Evolutionary conservation across 2,329 filamentous ascomycete genomes (phyloP), one percentile per base, ranked within the genome.

Genomic region (Aurifilum marmelostoma): DNA sequence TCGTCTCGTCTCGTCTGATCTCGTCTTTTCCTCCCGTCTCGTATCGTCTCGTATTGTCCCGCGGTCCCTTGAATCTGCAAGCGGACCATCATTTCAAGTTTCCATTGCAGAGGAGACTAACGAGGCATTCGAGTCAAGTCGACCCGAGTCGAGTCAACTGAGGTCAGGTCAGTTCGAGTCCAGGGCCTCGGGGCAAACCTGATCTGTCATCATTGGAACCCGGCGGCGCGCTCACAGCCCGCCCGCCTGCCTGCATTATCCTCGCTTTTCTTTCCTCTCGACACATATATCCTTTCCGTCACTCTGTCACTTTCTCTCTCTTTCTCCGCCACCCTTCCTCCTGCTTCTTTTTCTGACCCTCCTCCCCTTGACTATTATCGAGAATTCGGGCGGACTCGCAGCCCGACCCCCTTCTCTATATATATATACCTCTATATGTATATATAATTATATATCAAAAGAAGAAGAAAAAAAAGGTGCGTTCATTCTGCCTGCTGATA

Each of bases 21-120:
- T 27, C 50, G n/a, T 54, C 50, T 54, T n/a, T 54, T 8, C 50
- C n/a, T 54, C 50, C 14, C 50, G 50, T 27, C 50, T 54, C 50
- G 50, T 54, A 24, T 59, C 56, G 16, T 37, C 56, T 59, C 56
- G 56, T 59, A 37, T 59, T 32, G 56, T 59, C 18, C 56, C 56
- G 32, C 37, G 32, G 24, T 29, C 29, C 32, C 29, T 21, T 37
- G 14, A 18, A 11, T 34, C 21, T 37, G 29, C 5, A 16, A 37
- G 56, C 56, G 32, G 56, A 2, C 56, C 56, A 14, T 37, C 56
- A 59, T 37, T 59, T 29, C 50, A 3, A n/a, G 2, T 29, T 29
- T 7, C 18, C 18, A 59, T 12, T 16, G 32, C 56, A 29, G 56
- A 59, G 6, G 29, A 32, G 16, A 37, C 56, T 59, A 59, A 37